Evolutionary conservation across 129 eudicot genomes (phyloP), one percentile per base, ranked within the genome.

Genomic region (Ambrosia trifida): DNA sequence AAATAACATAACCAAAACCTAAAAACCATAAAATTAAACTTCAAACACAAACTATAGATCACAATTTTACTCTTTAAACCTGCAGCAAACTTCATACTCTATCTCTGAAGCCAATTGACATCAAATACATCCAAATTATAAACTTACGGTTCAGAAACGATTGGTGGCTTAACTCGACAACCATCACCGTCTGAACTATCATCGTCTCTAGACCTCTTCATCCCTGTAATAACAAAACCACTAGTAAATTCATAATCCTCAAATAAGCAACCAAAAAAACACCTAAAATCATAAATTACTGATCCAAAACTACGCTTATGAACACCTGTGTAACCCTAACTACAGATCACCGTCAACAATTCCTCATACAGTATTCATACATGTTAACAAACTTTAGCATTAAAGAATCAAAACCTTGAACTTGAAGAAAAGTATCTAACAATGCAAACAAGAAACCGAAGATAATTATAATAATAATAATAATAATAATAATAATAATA

Each of bases 131-230:
- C 62, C 5, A 33, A 57, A 66, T 53, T 49, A 0, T 24, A 72
- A 52, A 82, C 87, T 85, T 80, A 92, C 98, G 79, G 62, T 69
- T 86, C 95, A 38, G 81, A 74, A 33, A 66, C 65, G 20, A 79
- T 46, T 3, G 91, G 87, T 8, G 81, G 80, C 72, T 82, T 79
- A 41, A 74, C 76, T 76, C 83, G 90, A 72, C 20, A 50, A 68
- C 79, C 82, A 70, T 14, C 66, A 57, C 79, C 77, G 64, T 35
- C 17, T 35, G 56, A 85, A 36, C 33, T 74, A 67, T 75, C 89
- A 17, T 86, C 96, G 51, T 85, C 96, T 83, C 89, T 74, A 68
- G 88, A 81, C 96, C 96, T 89, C 96, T 87, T 85, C 95, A 86
- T 89, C 80, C 38, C 76, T 81, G 56, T 54, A 45, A 64, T 24